A percentile compares a stretch with the other conserved stretches of the same genome.
These are phyloP conservation scores for Pyricularia sp. DNA, from an alignment of 2,329 filamentous ascomycete species.

Conservation along the genomic window DNA sequence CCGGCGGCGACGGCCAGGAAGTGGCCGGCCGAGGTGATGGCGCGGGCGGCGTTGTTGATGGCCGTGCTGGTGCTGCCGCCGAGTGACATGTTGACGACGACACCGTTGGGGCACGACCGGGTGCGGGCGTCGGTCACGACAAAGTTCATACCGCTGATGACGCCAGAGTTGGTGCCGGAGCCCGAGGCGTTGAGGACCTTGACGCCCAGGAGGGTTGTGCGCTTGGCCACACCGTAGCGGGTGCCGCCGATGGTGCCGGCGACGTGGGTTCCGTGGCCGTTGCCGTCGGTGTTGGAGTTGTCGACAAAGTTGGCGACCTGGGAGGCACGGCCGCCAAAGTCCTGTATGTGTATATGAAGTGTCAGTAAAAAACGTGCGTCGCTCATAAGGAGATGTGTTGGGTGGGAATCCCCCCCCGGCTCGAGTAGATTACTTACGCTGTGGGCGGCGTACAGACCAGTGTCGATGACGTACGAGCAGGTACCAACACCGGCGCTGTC, in stretches of 20 bases:
- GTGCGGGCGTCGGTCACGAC: constrained; percentile 24
- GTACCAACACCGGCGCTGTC: constrained; percentile 18
- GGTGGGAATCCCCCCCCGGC: too few species aligned
- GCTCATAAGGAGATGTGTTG: too few species aligned
- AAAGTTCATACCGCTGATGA: constrained; percentile 34
- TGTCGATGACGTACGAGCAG: constrained; percentile 34
- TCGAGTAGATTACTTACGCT: too few species aligned
- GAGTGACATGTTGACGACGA: constrained; percentile 48
- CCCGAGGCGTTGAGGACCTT: constrained; percentile 32
- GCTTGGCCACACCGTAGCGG: constrained; percentile 36
- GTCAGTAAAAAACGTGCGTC: too few species aligned
- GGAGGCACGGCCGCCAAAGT: neutral
- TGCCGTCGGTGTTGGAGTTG: constrained; percentile 25
- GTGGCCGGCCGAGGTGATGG: constrained; percentile 34
- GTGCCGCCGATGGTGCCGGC: constrained; percentile 32
- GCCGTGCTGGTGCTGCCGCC: constrained; percentile 35
- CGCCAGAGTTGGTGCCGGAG: constrained; percentile 26
- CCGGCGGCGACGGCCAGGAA: constrained; percentile 49
- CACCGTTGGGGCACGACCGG: constrained; percentile 29
- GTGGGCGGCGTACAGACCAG: constrained; percentile 33
- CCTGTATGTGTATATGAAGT: neutral
- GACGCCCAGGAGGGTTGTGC: constrained; percentile 30
- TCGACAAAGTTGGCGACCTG: constrained; percentile 13
- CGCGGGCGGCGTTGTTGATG: constrained; percentile 40
- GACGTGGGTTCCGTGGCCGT: constrained; percentile 39